Conservation (phyloP, 805 yeast genomes). For the Saccharomycopsis fermentans region DNA sequence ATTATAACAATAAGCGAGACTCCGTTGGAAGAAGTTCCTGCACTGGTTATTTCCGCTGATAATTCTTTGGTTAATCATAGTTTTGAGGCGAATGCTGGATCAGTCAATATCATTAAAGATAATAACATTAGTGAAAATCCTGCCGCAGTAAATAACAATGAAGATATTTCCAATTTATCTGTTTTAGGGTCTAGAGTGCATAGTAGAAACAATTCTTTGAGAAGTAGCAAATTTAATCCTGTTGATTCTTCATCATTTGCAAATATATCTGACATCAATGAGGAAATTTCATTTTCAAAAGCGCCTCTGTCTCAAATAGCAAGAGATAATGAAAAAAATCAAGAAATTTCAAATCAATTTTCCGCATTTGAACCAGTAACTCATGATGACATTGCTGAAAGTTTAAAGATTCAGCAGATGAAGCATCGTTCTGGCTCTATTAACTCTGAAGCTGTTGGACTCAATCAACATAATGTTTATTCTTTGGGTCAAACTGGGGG, state of each 20-base stretch:
- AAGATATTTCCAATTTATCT: not conserved
- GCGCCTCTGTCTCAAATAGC: not conserved
- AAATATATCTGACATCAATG: constrained; percentile 4
- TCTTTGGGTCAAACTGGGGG: not conserved
- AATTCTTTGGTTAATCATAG: not conserved
- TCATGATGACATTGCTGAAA: constrained; percentile 16
- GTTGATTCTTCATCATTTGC: not conserved
- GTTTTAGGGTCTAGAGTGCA: not conserved
- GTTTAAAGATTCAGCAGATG: constrained; percentile 2
- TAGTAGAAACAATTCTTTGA: constrained; percentile 4
- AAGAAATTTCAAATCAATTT: not conserved
- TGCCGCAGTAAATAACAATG: not conserved
- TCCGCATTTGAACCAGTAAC: constrained; percentile 19
- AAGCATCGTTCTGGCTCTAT: constrained; percentile 8
- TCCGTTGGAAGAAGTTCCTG: not conserved
- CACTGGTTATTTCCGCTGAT: not conserved
- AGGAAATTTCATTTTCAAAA: constrained; percentile 7
- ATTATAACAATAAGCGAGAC: not conserved
- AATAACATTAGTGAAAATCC: not conserved
- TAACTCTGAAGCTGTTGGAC: constrained; percentile 11
- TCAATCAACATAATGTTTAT: not conserved
- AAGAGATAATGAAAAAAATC: not conserved
- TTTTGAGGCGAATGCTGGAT: not conserved
- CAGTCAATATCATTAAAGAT: not conserved
- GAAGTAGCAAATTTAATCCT: constrained; percentile 8